phyloP scores from a whole-genome alignment of 306 rosid species.

The Lathyrus tuberosus region DNA sequence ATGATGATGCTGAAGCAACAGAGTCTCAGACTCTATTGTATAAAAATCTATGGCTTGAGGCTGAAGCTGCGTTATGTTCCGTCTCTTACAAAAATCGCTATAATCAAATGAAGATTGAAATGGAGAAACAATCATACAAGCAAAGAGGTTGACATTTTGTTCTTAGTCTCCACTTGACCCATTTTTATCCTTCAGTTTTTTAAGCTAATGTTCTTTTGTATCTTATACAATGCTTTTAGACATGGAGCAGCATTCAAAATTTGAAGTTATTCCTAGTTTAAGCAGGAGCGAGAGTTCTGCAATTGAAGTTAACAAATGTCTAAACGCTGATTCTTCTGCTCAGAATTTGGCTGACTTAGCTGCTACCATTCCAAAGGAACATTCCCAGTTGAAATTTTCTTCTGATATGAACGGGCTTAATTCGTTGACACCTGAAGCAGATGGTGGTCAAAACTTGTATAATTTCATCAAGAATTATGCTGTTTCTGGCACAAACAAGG shows the following conservation, averaged over 20 bases:
- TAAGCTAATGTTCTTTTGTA: slow-evolving; percentile 36
- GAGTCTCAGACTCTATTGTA: slow-evolving; percentile 61
- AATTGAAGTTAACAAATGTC: slow-evolving; percentile 44
- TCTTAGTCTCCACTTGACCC: slow-evolving; percentile 2
- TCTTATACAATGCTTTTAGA: slow-evolving; percentile 42
- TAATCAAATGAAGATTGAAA: slow-evolving; percentile 69
- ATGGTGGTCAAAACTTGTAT: slow-evolving; percentile 33
- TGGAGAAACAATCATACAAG: slow-evolving; percentile 53
- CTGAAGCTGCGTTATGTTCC: slow-evolving; percentile 91
- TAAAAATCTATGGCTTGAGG: slow-evolving; percentile 93
- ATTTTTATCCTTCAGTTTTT: slow-evolving; percentile 21
- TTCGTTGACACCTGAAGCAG: slow-evolving; percentile 35
- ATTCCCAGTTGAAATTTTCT: slow-evolving; percentile 43
- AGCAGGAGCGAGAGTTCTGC: slow-evolving; percentile 41
- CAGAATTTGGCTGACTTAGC: slow-evolving; percentile 36
- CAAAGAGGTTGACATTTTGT: slow-evolving; percentile 56
- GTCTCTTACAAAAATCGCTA: slow-evolving; percentile 69
- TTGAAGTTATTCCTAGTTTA: slow-evolving; percentile 43
- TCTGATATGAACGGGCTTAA: slow-evolving; percentile 41
- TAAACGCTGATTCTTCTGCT: slow-evolving; percentile 37
- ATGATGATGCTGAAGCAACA: slow-evolving; percentile 52
- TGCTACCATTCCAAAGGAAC: slow-evolving; percentile 36
- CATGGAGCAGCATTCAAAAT: slow-evolving; percentile 43
- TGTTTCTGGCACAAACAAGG: slow-evolving; percentile 36
- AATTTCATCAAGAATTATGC: slow-evolving; percentile 35